Base-by-base conservation (phyloP, 2,329 filamentous ascomycete species). In the Pseudopithomyces maydicus region DNA sequence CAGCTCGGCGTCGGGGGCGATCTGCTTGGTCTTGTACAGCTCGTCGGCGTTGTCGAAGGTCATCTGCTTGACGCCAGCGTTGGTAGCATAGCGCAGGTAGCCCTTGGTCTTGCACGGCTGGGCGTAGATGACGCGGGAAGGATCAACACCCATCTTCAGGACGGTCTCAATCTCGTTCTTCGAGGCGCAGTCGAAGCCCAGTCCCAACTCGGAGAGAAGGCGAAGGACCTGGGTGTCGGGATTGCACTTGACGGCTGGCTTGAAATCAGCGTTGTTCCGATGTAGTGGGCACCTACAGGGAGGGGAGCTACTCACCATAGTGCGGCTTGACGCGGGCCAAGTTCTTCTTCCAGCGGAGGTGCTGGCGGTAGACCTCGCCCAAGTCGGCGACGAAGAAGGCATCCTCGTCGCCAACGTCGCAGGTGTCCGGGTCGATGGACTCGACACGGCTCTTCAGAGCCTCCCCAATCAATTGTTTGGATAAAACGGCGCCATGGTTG, bases 81-180 rank as follows among this genome's bases (percentile, higher is more conserved):
- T 85, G 72, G 90, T 88, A 63, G 96, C 95, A 73, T 93, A 96
- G 73, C 93, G 92, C 61, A 99, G 85, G 78, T 97, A 98, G 46
- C 94, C 97, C 81, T 95, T 96, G 71, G 95, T 99, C 88, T 99
- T 99, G 90, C 95, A 98, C 54, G 95, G 95, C 81, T 99, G 95
- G 48, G 95, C 95, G 74, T 98, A 99, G 80, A 99, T 97, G 82
- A 99, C 96, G 77, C 94, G 92, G 65, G 88, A 86, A 12, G 95
- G 91, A 73, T 91, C 88, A 65, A 96, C 85, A 68, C 92, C 93
- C 76, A 93, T 85, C 71, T 85, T 83, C 52, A 98, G 84, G 60
- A 97, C 90, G 77, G 93, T 88, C 77, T 99, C 93, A 69, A 99
- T 97, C 81, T 99, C 95, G 64, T 89, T 85, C 85, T 98, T 98